Conservation (phyloP, 176 grass and related monocot genomes). For the Ampelocalamus luodianensis region DNA sequence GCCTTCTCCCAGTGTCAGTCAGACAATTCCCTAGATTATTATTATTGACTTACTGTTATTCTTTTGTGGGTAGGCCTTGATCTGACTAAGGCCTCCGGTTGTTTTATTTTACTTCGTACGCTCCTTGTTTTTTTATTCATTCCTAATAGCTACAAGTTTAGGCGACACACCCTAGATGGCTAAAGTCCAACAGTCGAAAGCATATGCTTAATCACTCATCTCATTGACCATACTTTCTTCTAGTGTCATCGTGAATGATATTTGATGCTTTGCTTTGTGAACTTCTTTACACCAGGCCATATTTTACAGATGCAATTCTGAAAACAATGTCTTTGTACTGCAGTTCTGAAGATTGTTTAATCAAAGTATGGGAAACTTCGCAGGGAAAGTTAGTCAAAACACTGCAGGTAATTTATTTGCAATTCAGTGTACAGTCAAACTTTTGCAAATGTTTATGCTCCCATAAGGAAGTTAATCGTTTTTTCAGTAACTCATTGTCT, state of each 20-base stretch:
- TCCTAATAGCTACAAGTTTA: not conserved
- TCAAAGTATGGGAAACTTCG: conserved; percentile 97
- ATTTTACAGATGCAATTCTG: conserved; percentile 26
- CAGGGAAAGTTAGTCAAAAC: conserved; percentile 95
- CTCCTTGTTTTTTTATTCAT: conserved; percentile 16
- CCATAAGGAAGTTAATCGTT: not conserved
- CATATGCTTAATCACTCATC: not conserved
- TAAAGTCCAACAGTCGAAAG: not conserved
- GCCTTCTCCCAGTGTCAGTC: not conserved
- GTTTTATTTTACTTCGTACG: not conserved
- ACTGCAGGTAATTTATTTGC: conserved; percentile 66
- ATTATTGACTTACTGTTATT: not conserved
- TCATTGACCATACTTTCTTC: not conserved
- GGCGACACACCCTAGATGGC: not conserved
- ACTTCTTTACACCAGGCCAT: not conserved
- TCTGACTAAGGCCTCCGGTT: not conserved
- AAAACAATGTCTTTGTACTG: conserved; percentile 27
- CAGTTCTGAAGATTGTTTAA: conserved; percentile 96
- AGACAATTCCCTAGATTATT: conserved; percentile 9
- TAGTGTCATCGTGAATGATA: not conserved
- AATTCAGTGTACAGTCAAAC: conserved; percentile 14
- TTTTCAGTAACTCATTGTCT: not conserved
- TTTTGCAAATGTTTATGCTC: conserved; percentile 6
- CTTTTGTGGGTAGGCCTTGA: conserved; percentile 6
- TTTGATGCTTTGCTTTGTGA: not conserved